Conservation (phyloP, 352 stramenopile species). For the Globisporangium yorkense region DNA sequence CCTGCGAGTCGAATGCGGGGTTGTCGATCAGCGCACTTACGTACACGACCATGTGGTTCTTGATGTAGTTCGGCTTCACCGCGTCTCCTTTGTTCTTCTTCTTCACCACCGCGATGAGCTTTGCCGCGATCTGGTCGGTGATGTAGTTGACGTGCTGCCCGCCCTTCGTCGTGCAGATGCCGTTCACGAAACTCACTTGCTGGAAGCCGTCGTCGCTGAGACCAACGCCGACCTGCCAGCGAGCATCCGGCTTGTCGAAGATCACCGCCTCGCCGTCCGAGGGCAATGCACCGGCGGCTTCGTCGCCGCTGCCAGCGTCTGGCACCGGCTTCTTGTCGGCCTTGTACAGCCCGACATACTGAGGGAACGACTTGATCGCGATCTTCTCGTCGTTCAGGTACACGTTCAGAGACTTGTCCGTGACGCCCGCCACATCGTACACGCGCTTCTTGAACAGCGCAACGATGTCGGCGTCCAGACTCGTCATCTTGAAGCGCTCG, state of each 20-base stretch:
- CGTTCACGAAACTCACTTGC: constrained; percentile 97
- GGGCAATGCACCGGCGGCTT: neutral
- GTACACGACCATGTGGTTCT: constrained; percentile 95
- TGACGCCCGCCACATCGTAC: constrained; percentile 95
- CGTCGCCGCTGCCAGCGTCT: constrained; percentile 11
- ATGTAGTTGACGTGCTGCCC: constrained; percentile 96
- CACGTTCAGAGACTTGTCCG: constrained; percentile 89
- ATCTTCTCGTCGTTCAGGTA: constrained; percentile 94
- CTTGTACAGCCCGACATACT: constrained; percentile 93
- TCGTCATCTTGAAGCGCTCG: constrained; percentile 87
- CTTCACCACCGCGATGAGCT: constrained; percentile 89
- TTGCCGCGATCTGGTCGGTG: constrained; percentile 85
- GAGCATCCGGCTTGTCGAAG: constrained; percentile 91
- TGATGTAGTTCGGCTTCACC: constrained; percentile 93
- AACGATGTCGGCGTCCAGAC: constrained; percentile 92
- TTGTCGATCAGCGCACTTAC: constrained; percentile 97
- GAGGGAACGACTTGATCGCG: constrained; percentile 88
- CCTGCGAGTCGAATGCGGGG: constrained; percentile 96
- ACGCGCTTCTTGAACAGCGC: constrained; percentile 95
- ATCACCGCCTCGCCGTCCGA: constrained; percentile 49
- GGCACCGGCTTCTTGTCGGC: constrained; percentile 15
- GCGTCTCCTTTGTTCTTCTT: constrained; percentile 92
- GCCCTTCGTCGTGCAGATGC: constrained; percentile 95
- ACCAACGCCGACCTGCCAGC: constrained; percentile 93
- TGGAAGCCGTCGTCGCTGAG: constrained; percentile 93